These are phyloP conservation scores for Lentinula lateritia DNA, from an alignment of 768 basidiomycete genomes.

Conservation along the genomic window DNA sequence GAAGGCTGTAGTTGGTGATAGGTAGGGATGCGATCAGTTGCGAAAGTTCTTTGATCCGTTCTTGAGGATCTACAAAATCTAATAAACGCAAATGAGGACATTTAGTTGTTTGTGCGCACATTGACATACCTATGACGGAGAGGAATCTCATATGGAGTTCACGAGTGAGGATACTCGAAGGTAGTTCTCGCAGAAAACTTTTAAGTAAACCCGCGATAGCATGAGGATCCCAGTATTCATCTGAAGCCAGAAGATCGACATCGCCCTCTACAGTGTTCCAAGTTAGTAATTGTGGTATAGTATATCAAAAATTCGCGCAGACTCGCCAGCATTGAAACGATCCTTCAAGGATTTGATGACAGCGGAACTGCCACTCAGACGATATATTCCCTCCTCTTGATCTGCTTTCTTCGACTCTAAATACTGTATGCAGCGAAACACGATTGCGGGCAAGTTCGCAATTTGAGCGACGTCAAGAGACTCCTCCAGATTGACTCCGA, in stretches of 20 bases:
- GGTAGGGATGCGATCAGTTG: slow-evolving; percentile 84
- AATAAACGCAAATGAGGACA: slow-evolving; percentile 10
- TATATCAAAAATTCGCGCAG: slow-evolving; percentile 7
- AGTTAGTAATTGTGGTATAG: slow-evolving; percentile 1
- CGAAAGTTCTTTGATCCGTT: slow-evolving; percentile 83
- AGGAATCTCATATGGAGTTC: slow-evolving; percentile 90
- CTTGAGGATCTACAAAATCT: slow-evolving; percentile 89
- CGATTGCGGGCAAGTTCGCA: slow-evolving; percentile 86
- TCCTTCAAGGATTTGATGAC: slow-evolving; percentile 93
- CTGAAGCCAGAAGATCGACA: slow-evolving; percentile 78
- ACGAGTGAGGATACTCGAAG: slow-evolving; percentile 86
- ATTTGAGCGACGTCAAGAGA: slow-evolving; percentile 86
- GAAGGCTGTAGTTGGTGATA: slow-evolving; percentile 86
- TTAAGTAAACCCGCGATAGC: slow-evolving; percentile 95
- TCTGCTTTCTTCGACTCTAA: slow-evolving; percentile 92
- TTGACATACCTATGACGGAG: slow-evolving; percentile 81
- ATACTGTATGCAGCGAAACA: slow-evolving; percentile 94
- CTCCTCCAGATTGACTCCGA: slow-evolving; percentile 84
- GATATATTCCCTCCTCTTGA: slow-evolving; percentile 96
- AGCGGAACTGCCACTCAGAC: slow-evolving; percentile 89
- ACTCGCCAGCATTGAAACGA: slow-evolving; percentile 83
- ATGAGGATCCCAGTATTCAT: slow-evolving; percentile 97
- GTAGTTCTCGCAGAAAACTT: slow-evolving; percentile 88
- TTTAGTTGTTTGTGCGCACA: neutral
- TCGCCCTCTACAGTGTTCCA: slow-evolving; percentile 73